Evolutionary conservation across 1,284 basidiomycete species (phyloP).

Genomic region (Sporisorium sorghi): DNA sequence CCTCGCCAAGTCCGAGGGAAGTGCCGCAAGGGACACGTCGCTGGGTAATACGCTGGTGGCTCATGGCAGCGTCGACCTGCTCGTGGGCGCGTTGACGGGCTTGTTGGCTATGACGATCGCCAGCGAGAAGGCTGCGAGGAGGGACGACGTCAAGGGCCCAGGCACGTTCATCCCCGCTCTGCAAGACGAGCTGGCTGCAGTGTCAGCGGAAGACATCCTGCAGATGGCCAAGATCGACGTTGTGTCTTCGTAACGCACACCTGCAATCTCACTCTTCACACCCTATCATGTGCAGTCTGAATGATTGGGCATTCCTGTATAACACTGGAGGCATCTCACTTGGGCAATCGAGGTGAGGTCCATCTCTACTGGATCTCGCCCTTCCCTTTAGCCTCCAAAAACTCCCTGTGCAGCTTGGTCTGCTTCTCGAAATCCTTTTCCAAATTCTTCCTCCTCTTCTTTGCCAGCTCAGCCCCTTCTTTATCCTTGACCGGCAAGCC

Average conservation of each 20-base stretch:
- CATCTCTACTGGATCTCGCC: conserved; percentile 53
- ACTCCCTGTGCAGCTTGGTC: conserved; percentile 66
- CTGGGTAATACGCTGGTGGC: conserved; percentile 47
- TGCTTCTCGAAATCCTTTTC: conserved; percentile 83
- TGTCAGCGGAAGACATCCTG: conserved; percentile 28
- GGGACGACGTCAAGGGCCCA: conserved; percentile 80
- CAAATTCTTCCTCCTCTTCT: conserved; percentile 83
- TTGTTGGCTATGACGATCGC: conserved; percentile 85
- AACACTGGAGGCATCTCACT: not conserved
- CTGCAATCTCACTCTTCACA: too few species aligned
- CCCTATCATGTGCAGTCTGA: not conserved
- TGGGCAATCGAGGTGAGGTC: too few species aligned
- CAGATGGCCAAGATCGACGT: conserved; percentile 30
- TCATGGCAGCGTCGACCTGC: conserved; percentile 35
- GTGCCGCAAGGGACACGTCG: conserved; percentile 2
- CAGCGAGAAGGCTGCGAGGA: conserved; percentile 80
- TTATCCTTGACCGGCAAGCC: conserved; percentile 87
- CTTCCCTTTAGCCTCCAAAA: conserved; percentile 57
- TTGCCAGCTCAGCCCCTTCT: conserved; percentile 85
- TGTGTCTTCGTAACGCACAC: conserved; percentile 6
- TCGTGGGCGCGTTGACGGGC: conserved; percentile 69
- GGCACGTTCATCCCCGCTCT: conserved; percentile 88
- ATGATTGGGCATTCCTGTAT: not conserved
- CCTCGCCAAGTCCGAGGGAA: conserved; percentile 13
- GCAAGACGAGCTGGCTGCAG: conserved; percentile 78